A percentile compares a stretch with the other conserved stretches of the same genome.
Evolutionary conservation across 768 basidiomycete species (phyloP).

Genomic region (Collybia sordida): DNA sequence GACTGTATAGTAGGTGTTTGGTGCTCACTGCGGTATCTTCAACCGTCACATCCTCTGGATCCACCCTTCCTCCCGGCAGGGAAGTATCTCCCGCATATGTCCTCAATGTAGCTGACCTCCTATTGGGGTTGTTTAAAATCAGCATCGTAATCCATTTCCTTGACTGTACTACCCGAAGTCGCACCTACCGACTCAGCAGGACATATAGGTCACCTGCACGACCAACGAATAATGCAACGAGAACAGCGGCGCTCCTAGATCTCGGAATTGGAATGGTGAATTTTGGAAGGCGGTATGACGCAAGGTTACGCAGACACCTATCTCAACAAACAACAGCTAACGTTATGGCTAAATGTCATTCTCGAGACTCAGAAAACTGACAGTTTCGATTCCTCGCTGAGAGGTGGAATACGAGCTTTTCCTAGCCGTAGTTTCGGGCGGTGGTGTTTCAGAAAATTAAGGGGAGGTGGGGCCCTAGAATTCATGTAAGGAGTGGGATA

Average conservation of each 20-base stretch:
- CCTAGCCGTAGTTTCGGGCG: conserved; percentile 39
- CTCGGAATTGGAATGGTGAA: conserved; percentile 43
- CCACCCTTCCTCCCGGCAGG: conserved; percentile 82
- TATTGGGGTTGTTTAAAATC: conserved; percentile 22
- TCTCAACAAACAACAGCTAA: not conserved
- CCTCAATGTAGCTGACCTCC: conserved; percentile 70
- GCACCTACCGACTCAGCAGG: conserved; percentile 71
- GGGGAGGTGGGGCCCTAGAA: conserved; percentile 18
- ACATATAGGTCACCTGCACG: conserved; percentile 84
- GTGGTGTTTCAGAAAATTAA: conserved; percentile 49
- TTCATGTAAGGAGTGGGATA: conserved; percentile 9
- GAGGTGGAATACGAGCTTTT: conserved; percentile 42
- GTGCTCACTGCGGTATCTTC: conserved; percentile 80
- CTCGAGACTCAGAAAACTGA: conserved; percentile 22
- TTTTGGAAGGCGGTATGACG: conserved; percentile 44
- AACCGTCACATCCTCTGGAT: conserved; percentile 60
- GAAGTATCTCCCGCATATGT: conserved; percentile 89
- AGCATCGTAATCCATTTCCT: not conserved
- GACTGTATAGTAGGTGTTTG: too few relatives aligned
- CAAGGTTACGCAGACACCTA: conserved; percentile 61
- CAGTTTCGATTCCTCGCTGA: conserved; percentile 53
- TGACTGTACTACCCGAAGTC: conserved; percentile 2
- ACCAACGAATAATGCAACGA: conserved; percentile 85
- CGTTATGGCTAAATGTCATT: not conserved
- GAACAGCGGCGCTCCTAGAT: conserved; percentile 67